These are phyloP conservation scores for Ceratobasidium sp. DNA, from an alignment of 1,284 basidiomycete genomes.

Conservation along the genomic window DNA sequence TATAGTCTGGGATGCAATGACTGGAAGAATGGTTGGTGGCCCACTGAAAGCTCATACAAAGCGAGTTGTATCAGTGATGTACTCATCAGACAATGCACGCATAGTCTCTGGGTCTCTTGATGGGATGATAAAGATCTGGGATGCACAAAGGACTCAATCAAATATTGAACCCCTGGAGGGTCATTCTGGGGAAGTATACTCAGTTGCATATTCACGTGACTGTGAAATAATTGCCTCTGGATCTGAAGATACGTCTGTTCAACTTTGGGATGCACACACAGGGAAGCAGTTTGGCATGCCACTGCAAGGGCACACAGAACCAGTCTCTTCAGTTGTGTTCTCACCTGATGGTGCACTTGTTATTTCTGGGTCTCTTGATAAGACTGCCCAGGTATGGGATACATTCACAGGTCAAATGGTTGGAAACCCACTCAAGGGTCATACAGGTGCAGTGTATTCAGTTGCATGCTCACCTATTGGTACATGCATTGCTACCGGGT, in stretches of 20 bases:
- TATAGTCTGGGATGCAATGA: not conserved
- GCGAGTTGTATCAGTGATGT: not conserved
- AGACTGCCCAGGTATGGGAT: no score
- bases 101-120: constrained; percentile 11
- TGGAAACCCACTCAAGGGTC: no score
- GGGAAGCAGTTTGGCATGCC: no score
- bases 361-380: no score
- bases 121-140: not conserved
- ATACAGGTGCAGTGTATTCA: no score
- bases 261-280: constrained; percentile 9
- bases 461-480: no score
- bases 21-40: not conserved
- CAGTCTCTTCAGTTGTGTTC: no score
- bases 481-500: no score
- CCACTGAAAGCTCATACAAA: not conserved
- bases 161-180: not conserved
- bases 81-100: not conserved
- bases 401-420: no score
- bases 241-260: constrained; percentile 7
- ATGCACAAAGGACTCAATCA: not conserved
- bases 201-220: constrained; percentile 13
- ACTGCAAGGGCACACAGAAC: no score
- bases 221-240: constrained; percentile 17
- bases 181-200: constrained; percentile 4
- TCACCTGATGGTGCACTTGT: no score